Evolutionary conservation across 257 asterid species (phyloP).

Genomic region (Mitragyna speciosa): DNA sequence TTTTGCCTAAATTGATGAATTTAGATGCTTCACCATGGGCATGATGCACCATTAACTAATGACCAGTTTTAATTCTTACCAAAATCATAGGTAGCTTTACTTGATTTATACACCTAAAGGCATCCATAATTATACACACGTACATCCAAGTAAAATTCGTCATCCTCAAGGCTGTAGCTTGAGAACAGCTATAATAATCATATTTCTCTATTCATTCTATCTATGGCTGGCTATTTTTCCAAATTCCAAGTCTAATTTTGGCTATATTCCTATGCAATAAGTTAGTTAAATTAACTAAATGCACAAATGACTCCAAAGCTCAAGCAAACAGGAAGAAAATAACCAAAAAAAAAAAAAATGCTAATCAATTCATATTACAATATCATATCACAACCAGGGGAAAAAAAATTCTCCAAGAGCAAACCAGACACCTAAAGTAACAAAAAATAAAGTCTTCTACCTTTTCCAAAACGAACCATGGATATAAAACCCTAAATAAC

Average conservation of each 20-base stretch:
- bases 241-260: neutral
- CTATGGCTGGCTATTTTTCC: neutral
- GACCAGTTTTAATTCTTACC: neutral
- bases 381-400: neutral
- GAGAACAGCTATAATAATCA: neutral
- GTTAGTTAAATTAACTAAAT: neutral
- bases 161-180: neutral
- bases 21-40: neutral
- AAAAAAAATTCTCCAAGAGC: neutral
- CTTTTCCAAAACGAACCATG: neutral
- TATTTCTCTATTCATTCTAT: neutral
- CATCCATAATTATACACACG: neutral
- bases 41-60: neutral
- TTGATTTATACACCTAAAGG: neutral
- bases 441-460: neutral
- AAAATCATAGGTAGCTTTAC: neutral
- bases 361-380: neutral
- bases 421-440: neutral
- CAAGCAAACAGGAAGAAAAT: neutral
- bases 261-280: no score
- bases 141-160: neutral
- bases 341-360: no score
- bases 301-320: no score
- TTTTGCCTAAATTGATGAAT: neutral
- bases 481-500: neutral